Evolutionary conservation across 495 filamentous ascomycete genomes (phyloP), one percentile per base, ranked within the genome.

Genomic region (Bathelium albidoporum): DNA sequence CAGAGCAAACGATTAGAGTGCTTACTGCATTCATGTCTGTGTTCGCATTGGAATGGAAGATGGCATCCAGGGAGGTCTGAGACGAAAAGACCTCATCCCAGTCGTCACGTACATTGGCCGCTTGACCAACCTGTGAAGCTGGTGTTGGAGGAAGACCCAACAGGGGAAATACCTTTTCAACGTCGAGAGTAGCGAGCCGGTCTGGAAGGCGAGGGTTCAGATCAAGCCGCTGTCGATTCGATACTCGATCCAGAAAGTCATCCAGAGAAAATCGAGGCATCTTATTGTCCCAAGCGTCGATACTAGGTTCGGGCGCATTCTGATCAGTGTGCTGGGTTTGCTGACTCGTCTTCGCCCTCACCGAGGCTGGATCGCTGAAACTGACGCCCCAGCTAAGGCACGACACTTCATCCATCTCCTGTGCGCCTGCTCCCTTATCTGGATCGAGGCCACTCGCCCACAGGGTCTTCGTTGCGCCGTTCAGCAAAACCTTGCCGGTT

Each of bases 91-190:
- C 80, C 74, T 91, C 86, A 83, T 87, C 41, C 52, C 58, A 55
- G 49, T 10, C 62, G 75, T 65, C 79, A 69, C 32, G 62, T 52
- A 34, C 58, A 20, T 24, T 55, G n/a, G 39, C 16, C 5, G 32
- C 59, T 63, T 62, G 59, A 26, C 11, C 63, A 52, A n/a, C n/a
- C n/a, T n/a, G n/a, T n/a, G 18, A 69, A 32, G n/a, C 61, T 60
- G 44, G 64, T 22, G 59, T 31, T n/a, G 69, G 69, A 45, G 67
- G 32, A 0, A 60, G 61, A 28, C 65, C 65, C 80, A 72, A 76
- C 71, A 88, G 93, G 0, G 91, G 91, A 39, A 96, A 73, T 32
- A 87, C 85, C n/a, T 76, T 84, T 63, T 92, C 89, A 24, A 91
- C 80, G 70, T 95, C 91, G 53, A 95, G 71, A 63, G 88, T 81